These are phyloP conservation scores for Aechmea fasciata DNA, from an alignment of 176 grass and related monocot genomes.

Conservation along the genomic window DNA sequence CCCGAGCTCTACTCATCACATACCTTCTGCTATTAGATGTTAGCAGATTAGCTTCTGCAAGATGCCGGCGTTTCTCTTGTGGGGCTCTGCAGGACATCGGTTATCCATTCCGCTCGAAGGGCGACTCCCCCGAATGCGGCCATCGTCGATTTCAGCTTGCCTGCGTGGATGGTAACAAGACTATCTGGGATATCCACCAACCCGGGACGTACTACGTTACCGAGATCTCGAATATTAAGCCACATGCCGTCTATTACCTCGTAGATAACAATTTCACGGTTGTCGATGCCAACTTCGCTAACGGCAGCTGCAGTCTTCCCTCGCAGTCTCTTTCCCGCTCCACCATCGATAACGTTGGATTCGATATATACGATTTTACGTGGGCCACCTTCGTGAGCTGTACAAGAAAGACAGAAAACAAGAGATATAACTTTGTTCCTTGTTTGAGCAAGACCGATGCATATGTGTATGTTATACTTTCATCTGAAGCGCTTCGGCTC, in stretches of 20 bases:
- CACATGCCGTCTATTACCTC: no score
- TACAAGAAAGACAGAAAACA: background rate
- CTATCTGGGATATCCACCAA: no score
- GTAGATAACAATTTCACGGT: background rate
- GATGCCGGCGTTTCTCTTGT: no score
- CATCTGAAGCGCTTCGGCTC: background rate
- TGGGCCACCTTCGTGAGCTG: background rate
- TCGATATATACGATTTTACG: background rate
- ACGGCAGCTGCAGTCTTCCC: background rate
- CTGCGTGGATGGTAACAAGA: no score
- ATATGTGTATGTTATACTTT: background rate
- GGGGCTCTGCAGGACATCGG: no score
- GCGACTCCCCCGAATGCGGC: no score
- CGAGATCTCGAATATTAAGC: no score
- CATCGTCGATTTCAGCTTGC: no score
- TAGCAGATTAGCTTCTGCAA: background rate
- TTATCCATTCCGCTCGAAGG: no score
- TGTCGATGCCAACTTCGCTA: background rate
- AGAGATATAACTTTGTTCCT: background rate
- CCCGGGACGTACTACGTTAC: no score
- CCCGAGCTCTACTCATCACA: background rate
- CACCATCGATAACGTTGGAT: background rate
- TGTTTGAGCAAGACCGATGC: background rate
- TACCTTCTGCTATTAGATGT: background rate
- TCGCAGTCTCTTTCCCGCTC: background rate